Percentiles rank a stretch among this genome's conserved stretches.
These are phyloP conservation scores for Scytalidium lignicola DNA, from an alignment of 2,329 filamentous ascomycete genomes.

Conservation along the genomic window DNA sequence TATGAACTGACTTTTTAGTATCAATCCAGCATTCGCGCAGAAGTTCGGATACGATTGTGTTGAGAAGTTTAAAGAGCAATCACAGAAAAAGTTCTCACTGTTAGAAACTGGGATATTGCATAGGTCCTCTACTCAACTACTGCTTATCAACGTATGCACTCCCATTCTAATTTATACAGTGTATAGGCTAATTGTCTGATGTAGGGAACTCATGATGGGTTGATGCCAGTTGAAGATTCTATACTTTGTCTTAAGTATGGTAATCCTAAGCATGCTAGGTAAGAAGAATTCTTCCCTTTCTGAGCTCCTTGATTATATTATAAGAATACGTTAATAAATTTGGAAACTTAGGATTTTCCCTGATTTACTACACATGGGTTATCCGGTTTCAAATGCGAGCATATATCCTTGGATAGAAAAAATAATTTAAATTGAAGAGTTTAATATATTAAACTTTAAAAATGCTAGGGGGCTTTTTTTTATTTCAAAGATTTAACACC, in stretches of 20 bases:
- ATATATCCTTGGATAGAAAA: slow-evolving; percentile 60
- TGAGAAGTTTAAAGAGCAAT: slow-evolving; percentile 49
- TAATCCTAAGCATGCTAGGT: slow-evolving; percentile 59
- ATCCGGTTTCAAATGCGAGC: slow-evolving; percentile 51
- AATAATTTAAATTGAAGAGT: slow-evolving; percentile 35
- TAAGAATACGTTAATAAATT: not conserved
- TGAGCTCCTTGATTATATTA: no score
- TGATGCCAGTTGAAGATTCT: slow-evolving; percentile 65
- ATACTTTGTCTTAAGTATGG: slow-evolving; percentile 61
- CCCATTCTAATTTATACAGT: not conserved
- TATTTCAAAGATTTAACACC: no score
- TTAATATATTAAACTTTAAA: no score
- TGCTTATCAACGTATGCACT: slow-evolving; percentile 53
- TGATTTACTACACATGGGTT: slow-evolving; percentile 61
- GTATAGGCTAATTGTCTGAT: not conserved
- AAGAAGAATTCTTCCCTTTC: slow-evolving; percentile 1
- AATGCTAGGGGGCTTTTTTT: no score
- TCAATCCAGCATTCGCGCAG: slow-evolving; percentile 50
- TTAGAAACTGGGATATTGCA: slow-evolving; percentile 54
- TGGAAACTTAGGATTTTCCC: slow-evolving; percentile 42
- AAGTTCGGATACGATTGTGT: slow-evolving; percentile 58
- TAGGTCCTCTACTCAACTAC: slow-evolving; percentile 47
- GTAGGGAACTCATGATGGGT: slow-evolving; percentile 55
- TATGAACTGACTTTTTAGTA: slow-evolving; percentile 24
- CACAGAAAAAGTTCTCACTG: slow-evolving; percentile 57